phyloP scores from a whole-genome alignment of 495 filamentous ascomycete genomes.

The Aspergillus hancockii region DNA sequence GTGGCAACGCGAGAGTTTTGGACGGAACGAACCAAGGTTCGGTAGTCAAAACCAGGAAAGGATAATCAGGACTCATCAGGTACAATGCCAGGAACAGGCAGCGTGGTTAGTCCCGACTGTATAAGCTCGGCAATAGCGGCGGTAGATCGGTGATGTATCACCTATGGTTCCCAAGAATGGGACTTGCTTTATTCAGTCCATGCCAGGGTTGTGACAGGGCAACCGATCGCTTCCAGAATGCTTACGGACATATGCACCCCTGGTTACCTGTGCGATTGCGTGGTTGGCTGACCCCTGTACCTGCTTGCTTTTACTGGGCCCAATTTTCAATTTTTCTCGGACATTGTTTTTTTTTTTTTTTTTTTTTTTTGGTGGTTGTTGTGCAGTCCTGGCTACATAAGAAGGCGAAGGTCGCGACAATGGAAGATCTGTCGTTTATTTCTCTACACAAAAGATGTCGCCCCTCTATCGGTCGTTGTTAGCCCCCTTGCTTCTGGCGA shows the following conservation, averaged over 20 bases:
- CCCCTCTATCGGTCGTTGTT: not conserved
- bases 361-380: too few relatives aligned
- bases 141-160: not conserved
- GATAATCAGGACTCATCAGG: not conserved
- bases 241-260: not conserved
- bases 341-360: not conserved
- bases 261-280: not conserved
- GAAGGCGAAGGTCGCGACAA: not conserved
- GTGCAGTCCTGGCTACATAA: not conserved
- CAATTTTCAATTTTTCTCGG: not conserved
- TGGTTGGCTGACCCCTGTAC: not conserved
- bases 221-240: not conserved
- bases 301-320: not conserved
- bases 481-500: slow-evolving; percentile 4
- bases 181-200: not conserved
- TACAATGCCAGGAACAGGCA: not conserved
- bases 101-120: not conserved
- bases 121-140: slow-evolving; percentile 1
- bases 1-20: not conserved
- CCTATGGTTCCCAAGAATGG: not conserved
- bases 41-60: not conserved
- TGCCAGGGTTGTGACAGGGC: not conserved
- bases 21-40: not conserved
- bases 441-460: not conserved
- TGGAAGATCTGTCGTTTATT: not conserved